Evolutionary conservation across 208 protist species (phyloP), one percentile per base, ranked within the genome.

Genomic region (Wallacemonas sp.): DNA sequence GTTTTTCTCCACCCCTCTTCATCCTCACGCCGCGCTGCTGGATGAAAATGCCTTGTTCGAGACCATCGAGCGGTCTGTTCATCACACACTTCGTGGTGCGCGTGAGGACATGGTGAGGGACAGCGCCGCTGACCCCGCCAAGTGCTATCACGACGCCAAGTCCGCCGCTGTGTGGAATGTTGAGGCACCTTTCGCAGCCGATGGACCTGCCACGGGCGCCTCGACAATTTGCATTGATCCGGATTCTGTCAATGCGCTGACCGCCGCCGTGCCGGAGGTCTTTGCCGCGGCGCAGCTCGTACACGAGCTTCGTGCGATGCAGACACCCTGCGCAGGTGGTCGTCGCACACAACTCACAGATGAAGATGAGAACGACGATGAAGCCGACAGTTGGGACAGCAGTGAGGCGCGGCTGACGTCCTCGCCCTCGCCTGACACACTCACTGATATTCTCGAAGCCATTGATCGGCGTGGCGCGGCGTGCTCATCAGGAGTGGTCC

Each of bases 41-140:
- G 41, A 62, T 31, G 39, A 62, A 28, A 34, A 49, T n/a, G 38
- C 21, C 19, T 5, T 59, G 15, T 47, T 70, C 22, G n/a, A 38
- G 8, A 33, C 2, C 5, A 46, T 70, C 14, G 53, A 61, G 54
- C 49, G 41, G 28, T 11, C 39, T 8, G 54, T 62, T n/a, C 51
- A 70, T 21, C 33, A 70, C 24, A 62, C 64, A n/a, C 64, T 70
- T 1, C 49, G 51, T 17, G 26, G n/a, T 2, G 49, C 53, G 46
- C 51, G 64, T 2, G 64, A 70, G n/a, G 54, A 53, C 17, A 26
- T 70, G 24, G 41, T 61, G 26, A n/a, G n/a, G n/a, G 3, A 26
- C 42, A 27, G 2, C 3, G 39, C 64, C 8, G 15, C 11, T 28
- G 17, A 2, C 22, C 44, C 24, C 1, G 5, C 45, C 5, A 45